Evolutionary conservation across 2,329 filamentous ascomycete genomes (phyloP), one percentile per base, ranked within the genome.

Genomic region (Diaporthe nobilis): DNA sequence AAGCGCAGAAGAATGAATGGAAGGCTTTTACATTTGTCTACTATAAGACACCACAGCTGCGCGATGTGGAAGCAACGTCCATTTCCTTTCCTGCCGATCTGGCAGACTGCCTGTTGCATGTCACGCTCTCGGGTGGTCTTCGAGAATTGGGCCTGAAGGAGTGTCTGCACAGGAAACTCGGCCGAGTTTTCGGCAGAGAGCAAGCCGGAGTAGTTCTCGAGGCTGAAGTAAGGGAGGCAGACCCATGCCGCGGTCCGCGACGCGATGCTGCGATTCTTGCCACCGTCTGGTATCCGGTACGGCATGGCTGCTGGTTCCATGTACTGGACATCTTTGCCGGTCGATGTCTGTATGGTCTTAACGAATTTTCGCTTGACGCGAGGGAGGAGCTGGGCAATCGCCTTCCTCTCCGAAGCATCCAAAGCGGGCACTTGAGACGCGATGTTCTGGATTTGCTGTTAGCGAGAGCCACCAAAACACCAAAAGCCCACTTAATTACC

Each of bases 31-130:
- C 61, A 65, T 47, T 65, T 65, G 25, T 65, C 42, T 1, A 65
- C 10, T 22, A 65, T n/a, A 12, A 65, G 15, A n/a, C 39, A 47
- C 60, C 60, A 65, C 10, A 65, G 60, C 60, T 65, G 60, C 17
- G 42, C 39, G 6, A 65, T 47, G 17, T 47, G 60, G 39, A 65
- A 65, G 17, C 60, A 47, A 4, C 39, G 60, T 31, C 42, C 42
- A 8, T n/a, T 65, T 0, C 25, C 55, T 82, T 81, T 1, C 82
- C 82, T 20, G 84, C 79, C 72, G 9, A 44, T 31, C 55, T 84
- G 83, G 71, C 87, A 85, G 12, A 88, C 84, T 3, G 85, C 87
- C 77, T 89, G 87, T 37, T 84, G 80, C 85, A 88, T 85, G 53
- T 89, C 87, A 71, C 87, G 81, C 44, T 84, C 81, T 37, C 82